Conservation (phyloP, 371 early-diverging fungal species). For the Saksenaea vasiformis region DNA sequence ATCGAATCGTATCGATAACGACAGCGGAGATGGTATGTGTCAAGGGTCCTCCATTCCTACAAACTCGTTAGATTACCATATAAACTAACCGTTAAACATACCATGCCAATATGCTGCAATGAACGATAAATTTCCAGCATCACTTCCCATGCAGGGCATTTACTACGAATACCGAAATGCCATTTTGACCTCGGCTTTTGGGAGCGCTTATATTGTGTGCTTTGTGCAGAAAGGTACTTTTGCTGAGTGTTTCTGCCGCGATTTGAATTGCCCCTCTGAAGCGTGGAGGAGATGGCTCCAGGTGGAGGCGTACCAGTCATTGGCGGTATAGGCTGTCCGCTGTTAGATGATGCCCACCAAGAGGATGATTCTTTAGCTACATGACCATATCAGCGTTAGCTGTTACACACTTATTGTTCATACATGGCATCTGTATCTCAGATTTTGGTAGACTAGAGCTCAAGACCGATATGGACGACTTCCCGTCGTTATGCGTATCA, state of each 20-base stretch:
- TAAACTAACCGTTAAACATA: conserved; percentile 19
- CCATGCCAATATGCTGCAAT: conserved; percentile 84
- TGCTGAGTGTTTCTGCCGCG: conserved; percentile 19
- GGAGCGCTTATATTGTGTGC: conserved; percentile 19
- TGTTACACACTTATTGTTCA: not conserved
- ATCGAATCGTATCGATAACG: conserved; percentile 61
- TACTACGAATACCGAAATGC: conserved; percentile 97
- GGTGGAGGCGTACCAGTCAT: conserved; percentile 48
- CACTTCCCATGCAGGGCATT: conserved; percentile 91
- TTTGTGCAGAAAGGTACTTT: conserved; percentile 22
- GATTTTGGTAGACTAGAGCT: conserved; percentile 68
- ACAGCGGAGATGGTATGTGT: conserved; percentile 82
- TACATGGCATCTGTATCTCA: conserved; percentile 33
- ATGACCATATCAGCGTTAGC: not conserved
- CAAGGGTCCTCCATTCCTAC: conserved; percentile 88
- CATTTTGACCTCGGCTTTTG: conserved; percentile 66
- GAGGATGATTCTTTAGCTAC: conserved; percentile 20
- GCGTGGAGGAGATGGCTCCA: conserved; percentile 38
- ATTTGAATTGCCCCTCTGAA: conserved; percentile 11
- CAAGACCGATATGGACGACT: conserved; percentile 65
- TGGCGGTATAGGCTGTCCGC: conserved; percentile 32
- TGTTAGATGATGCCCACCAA: conserved; percentile 19
- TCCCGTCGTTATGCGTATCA: conserved; percentile 24
- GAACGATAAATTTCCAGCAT: conserved; percentile 97
- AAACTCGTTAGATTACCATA: not conserved